A percentile compares a stretch with the other conserved stretches of the same genome.
Evolutionary conservation across 306 rosid genomes (phyloP).

Genomic region (Herpetospermum pedunculosum): DNA sequence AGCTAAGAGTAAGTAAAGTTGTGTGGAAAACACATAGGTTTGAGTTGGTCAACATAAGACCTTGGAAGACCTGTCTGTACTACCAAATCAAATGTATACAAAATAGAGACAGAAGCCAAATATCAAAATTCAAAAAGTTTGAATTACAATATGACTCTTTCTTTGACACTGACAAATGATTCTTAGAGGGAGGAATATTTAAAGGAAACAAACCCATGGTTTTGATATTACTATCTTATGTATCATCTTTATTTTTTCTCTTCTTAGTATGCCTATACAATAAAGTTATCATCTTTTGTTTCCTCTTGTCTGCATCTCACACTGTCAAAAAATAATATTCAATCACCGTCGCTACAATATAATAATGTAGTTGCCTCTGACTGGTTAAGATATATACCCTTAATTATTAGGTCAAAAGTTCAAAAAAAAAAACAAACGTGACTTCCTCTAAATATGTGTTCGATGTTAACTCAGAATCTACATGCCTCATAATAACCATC

Average conservation of each 20-base stretch:
- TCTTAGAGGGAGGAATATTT: constrained; percentile 26
- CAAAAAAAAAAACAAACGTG: too few relatives aligned
- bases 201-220: constrained; percentile 21
- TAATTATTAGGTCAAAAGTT: too few relatives aligned
- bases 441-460: too few relatives aligned
- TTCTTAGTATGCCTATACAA: background rate
- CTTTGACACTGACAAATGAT: constrained; percentile 41
- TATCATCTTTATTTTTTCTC: background rate
- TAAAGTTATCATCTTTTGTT: background rate
- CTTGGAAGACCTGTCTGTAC: constrained; percentile 8
- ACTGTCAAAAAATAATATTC: too few relatives aligned
- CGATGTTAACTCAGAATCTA: too few relatives aligned
- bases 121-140: constrained; percentile 2
- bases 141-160: constrained; percentile 43
- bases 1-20: background rate
- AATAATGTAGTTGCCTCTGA: too few relatives aligned
- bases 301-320: background rate
- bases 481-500: too few relatives aligned
- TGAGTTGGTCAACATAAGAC: background rate
- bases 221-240: background rate
- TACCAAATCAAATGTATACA: background rate
- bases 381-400: too few relatives aligned
- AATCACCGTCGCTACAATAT: too few relatives aligned
- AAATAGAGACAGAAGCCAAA: background rate
- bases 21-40: background rate